These are phyloP conservation scores for Salvia sclarea DNA, from an alignment of 305 asterid species.

Conservation along the genomic window DNA sequence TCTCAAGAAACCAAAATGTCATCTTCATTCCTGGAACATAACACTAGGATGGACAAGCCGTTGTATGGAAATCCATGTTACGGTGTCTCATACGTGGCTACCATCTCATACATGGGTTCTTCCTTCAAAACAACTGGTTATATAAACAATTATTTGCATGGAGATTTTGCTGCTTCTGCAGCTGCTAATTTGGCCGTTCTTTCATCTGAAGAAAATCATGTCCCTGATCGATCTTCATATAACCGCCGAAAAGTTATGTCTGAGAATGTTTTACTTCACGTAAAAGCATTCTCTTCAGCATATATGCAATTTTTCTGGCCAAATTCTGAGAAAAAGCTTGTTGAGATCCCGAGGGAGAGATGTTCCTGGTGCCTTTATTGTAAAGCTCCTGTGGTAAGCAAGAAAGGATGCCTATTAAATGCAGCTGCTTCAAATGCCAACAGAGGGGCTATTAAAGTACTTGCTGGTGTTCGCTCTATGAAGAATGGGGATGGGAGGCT, in stretches of 20 bases:
- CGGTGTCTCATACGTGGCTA: constrained; percentile 55
- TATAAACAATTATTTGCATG: constrained; percentile 75
- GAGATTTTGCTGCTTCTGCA: constrained; percentile 95
- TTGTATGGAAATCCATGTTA: constrained; percentile 30
- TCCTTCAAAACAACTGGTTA: constrained; percentile 75
- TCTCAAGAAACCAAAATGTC: constrained; percentile 37
- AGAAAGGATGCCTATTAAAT: constrained; percentile 90
- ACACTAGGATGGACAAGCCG: constrained; percentile 35
- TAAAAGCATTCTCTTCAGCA: constrained; percentile 81
- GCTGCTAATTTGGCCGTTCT: constrained; percentile 84
- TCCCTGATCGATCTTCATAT: constrained; percentile 50
- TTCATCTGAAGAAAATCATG: constrained; percentile 76
- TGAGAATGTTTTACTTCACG: constrained; percentile 67
- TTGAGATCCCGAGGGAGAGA: constrained; percentile 94
- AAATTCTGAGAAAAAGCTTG: constrained; percentile 74
- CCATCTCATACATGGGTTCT: constrained; percentile 65
- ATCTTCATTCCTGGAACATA: constrained; percentile 27
- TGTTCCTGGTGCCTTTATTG: constrained; percentile 97
- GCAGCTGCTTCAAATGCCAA: constrained; percentile 89
- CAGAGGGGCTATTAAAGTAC: constrained; percentile 73
- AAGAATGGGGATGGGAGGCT: constrained; percentile 80
- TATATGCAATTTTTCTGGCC: constrained; percentile 93
- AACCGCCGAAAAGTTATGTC: constrained; percentile 61
- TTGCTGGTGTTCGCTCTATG: constrained; percentile 63
- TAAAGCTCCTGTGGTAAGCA: constrained; percentile 77